phyloP scores from a whole-genome alignment of 345 rosid species.

The Eutrema japonicum region DNA sequence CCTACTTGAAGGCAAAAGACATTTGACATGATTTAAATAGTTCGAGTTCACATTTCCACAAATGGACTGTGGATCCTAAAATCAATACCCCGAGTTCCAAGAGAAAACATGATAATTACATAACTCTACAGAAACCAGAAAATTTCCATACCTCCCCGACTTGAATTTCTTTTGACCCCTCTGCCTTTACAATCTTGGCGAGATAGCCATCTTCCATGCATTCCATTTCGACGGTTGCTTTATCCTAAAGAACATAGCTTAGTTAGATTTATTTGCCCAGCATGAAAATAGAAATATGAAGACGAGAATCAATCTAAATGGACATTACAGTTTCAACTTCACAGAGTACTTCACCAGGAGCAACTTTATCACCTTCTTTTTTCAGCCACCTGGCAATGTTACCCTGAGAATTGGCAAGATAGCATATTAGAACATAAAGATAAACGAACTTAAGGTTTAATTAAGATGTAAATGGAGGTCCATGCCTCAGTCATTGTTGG shows the following conservation, averaged over 20 bases:
- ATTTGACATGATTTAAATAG: conserved; percentile 23
- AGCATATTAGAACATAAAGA: conserved; percentile 30
- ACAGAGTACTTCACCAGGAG: conserved; percentile 95
- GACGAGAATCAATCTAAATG: conserved; percentile 13
- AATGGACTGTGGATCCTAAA: conserved; percentile 1
- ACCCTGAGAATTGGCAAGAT: conserved; percentile 62
- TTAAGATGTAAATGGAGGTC: conserved; percentile 24
- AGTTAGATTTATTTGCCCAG: conserved; percentile 1
- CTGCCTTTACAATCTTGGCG: conserved; percentile 84
- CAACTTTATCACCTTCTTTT: conserved; percentile 94
- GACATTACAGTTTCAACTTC: conserved; percentile 96
- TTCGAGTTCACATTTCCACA: conserved; percentile 28
- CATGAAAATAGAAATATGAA: background rate
- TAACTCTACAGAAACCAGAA: conserved; percentile 28
- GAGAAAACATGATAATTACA: conserved; percentile 9
- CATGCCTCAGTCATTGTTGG: conserved; percentile 99
- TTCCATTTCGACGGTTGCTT: conserved; percentile 99
- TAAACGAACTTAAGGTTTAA: conserved; percentile 1
- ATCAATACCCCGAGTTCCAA: background rate
- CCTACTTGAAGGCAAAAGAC: conserved; percentile 47
- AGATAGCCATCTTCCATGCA: conserved; percentile 99
- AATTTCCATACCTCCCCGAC: conserved; percentile 80
- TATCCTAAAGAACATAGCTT: conserved; percentile 59
- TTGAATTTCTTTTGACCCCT: conserved; percentile 89
- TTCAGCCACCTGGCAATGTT: conserved; percentile 97